Conservation (phyloP, 345 rosid species). For the Aquilaria malaccensis region DNA sequence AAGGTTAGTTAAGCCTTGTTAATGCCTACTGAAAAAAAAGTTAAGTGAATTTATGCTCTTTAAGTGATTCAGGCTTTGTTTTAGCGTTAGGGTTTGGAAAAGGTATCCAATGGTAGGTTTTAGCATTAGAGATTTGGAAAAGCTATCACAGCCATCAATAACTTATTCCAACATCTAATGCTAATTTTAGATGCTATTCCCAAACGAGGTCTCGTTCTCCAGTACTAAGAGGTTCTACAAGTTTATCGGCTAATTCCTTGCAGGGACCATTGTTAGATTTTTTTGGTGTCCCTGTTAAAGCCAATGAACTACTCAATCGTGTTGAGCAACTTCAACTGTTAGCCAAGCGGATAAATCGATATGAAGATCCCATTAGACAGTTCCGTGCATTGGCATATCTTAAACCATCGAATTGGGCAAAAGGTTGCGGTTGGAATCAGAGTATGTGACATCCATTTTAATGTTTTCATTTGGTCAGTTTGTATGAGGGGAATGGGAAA, state of each 20-base stretch:
- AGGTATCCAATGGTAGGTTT: too few species aligned
- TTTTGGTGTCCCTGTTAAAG: conserved; percentile 96
- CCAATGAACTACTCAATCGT: conserved; percentile 72
- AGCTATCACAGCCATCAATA: too few species aligned
- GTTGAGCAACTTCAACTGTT: conserved; percentile 85
- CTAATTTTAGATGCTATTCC: not conserved
- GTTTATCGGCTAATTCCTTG: conserved; percentile 13
- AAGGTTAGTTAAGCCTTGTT: conserved; percentile 41
- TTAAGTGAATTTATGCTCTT: not conserved
- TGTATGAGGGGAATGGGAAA: not conserved
- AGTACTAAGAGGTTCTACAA: not conserved
- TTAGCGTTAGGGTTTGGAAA: too few species aligned
- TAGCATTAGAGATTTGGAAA: too few species aligned
- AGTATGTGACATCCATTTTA: conserved; percentile 36
- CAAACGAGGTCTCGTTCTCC: not conserved
- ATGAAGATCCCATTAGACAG: conserved; percentile 78
- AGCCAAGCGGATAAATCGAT: conserved; percentile 72
- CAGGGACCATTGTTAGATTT: conserved; percentile 95
- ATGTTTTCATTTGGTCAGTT: not conserved
- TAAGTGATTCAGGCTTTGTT: not conserved
- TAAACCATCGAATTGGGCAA: conserved; percentile 98
- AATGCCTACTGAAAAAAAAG: not conserved
- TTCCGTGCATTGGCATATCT: conserved; percentile 79
- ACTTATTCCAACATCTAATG: not conserved
- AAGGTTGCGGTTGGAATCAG: conserved; percentile 99